Conservation (phyloP, 495 filamentous ascomycete genomes). For the Aspergillus sparsus region DNA sequence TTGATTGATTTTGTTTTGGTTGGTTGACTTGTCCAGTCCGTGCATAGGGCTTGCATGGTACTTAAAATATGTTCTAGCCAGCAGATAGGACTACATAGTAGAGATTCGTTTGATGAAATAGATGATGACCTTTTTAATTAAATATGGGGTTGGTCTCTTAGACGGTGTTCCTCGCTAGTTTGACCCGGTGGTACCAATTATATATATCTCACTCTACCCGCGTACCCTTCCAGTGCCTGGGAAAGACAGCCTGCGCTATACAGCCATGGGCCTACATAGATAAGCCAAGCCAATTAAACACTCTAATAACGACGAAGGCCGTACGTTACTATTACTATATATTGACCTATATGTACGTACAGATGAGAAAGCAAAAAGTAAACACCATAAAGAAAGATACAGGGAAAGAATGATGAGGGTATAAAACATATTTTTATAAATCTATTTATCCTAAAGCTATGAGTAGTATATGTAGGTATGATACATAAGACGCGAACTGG, state of each 20-base stretch:
- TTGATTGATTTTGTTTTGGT: constrained; percentile 6
- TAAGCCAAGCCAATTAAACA: no score
- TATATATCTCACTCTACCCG: neutral
- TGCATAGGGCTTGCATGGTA: constrained; percentile 19
- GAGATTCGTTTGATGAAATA: constrained; percentile 26
- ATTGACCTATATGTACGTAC: neutral
- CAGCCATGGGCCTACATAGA: no score
- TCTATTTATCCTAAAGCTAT: neutral
- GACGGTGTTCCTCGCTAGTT: no score
- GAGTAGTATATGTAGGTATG: neutral
- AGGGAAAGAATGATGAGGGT: neutral
- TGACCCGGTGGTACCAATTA: neutral
- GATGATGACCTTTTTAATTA: constrained; percentile 23
- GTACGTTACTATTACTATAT: neutral
- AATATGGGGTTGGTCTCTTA: neutral
- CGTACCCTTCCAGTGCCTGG: no score
- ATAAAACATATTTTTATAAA: neutral
- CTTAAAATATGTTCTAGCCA: constrained; percentile 17
- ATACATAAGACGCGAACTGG: neutral
- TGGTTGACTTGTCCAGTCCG: constrained; percentile 22
- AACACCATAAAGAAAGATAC: no score
- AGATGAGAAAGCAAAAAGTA: neutral
- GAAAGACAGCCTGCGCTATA: no score
- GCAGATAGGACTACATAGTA: constrained; percentile 17
- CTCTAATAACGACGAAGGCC: no score